Base-by-base conservation (phyloP, 2,329 filamentous ascomycete genomes). In the Colletotrichum filicis region DNA sequence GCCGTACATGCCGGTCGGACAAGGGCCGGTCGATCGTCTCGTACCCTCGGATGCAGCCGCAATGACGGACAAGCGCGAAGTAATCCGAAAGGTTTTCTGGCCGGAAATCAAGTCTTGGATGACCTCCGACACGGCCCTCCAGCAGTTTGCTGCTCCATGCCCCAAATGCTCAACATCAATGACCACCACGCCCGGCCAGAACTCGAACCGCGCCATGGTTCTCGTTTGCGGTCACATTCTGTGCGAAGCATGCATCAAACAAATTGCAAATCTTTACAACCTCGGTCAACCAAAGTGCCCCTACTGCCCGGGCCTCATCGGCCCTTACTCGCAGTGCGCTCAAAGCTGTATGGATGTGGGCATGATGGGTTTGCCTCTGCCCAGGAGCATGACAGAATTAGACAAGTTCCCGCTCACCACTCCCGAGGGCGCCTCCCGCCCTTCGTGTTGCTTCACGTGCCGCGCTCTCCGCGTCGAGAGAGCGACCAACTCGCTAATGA, bases 181-280 rank as follows among this genome's bases (percentile, higher is more conserved):
- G 71, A 58, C 55, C 26, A 66, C 66, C n/a, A 35, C 28, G 6
- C 55, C 46, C 12, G 58, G 55, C 35, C 22, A 81, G 28, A 24
- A 26, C 22, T 32, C 35, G 42, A 55, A 67, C n/a, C 26, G 53
- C 4, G 52, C 19, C 26, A 71, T 61, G 46, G 57, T 75, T 42
- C 55, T 75, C 19, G 46, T 46, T n/a, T 75, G 74, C 64, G 74
- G 74, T 9, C 74, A 75, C 42, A 66, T 75, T 24, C 9, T 74
- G 22, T 75, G 74, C 67, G 35, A 32, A 8, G 57, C 56, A 3
- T 75, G 74, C 28, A 9, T 65, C n/a, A 35, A 52, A 12, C 49
- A 72, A 32, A 61, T 75, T 46, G 55, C 49, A 7, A 49, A 5
- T n/a, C 19, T 49, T 6, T 49, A n/a, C 42, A 49, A 49, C 42